Conservation (phyloP, 257 asterid genomes). For the Solanum habrochaites region DNA sequence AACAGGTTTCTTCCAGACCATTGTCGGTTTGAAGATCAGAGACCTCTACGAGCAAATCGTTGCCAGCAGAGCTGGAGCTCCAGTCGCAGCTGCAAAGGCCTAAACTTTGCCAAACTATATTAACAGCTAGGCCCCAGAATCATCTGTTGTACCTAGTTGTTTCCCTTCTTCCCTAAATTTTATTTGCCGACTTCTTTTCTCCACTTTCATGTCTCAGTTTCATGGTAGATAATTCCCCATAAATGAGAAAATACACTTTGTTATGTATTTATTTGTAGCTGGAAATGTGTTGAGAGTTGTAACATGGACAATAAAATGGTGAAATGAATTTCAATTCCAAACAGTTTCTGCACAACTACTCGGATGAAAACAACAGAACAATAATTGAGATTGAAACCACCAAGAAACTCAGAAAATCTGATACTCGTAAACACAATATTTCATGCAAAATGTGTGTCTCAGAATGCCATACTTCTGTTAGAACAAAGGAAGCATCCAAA, state of each 20-base stretch:
- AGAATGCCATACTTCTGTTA: neutral
- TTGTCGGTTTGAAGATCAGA: constrained; percentile 80
- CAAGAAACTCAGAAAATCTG: neutral
- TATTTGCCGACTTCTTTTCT: constrained; percentile 5
- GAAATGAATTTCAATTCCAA: constrained; percentile 5
- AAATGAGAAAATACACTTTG: constrained; percentile 12
- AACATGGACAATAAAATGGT: constrained; percentile 40
- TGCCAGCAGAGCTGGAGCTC: constrained; percentile 39
- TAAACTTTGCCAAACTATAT: constrained; percentile 13
- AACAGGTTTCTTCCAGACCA: constrained; percentile 93
- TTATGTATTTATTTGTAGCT: constrained; percentile 29
- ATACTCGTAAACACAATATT: neutral
- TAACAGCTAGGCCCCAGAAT: neutral
- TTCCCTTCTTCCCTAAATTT: constrained; percentile 1
- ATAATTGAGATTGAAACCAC: neutral
- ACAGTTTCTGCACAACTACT: neutral
- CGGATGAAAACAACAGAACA: neutral
- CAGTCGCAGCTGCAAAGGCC: constrained; percentile 59
- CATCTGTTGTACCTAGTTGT: neutral
- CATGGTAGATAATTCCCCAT: constrained; percentile 13
- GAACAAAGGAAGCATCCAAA: neutral
- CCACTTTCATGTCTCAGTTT: constrained; percentile 18
- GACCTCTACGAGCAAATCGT: constrained; percentile 84
- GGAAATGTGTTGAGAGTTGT: constrained; percentile 44
- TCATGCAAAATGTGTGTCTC: neutral